phyloP scores from a whole-genome alignment of 345 rosid genomes.

The Gossypium rotundifolium region DNA sequence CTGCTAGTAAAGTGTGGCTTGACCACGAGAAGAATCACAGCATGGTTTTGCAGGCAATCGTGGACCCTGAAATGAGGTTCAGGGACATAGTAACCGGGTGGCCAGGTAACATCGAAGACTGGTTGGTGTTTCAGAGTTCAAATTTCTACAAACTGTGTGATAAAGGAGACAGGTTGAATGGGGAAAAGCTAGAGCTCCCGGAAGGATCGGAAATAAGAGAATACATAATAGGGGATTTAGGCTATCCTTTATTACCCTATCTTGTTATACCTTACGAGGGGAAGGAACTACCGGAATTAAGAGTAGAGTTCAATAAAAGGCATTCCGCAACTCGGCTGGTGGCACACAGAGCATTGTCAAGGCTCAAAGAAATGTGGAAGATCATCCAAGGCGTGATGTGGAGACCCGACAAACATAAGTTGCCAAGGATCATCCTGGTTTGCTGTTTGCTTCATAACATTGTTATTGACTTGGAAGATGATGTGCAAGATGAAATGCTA shows the following conservation, averaged over 20 bases:
- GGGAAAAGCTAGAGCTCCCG: constrained; percentile 26
- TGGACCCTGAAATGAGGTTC: constrained; percentile 54
- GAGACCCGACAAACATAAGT: constrained; percentile 58
- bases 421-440: constrained; percentile 58
- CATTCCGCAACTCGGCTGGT: constrained; percentile 36
- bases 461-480: constrained; percentile 45
- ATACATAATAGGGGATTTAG: constrained; percentile 53
- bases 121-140: constrained; percentile 38
- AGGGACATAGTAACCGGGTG: constrained; percentile 62
- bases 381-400: constrained; percentile 60
- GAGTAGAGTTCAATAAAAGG: constrained; percentile 39
- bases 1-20: constrained; percentile 38
- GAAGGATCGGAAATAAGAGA: constrained; percentile 46
- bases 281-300: constrained; percentile 29
- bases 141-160: constrained; percentile 39
- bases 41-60: constrained; percentile 56
- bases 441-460: constrained; percentile 72
- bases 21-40: constrained; percentile 52
- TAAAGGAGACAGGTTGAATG: constrained; percentile 42
- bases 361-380: constrained; percentile 53
- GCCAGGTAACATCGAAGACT: constrained; percentile 55
- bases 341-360: constrained; percentile 45
- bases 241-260: constrained; percentile 56
- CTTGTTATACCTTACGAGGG: constrained; percentile 46
- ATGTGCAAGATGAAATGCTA: constrained; percentile 22